A percentile compares a stretch with the other conserved stretches of the same genome.
phyloP scores from a whole-genome alignment of 1,284 basidiomycete genomes.

The Cryptococcus hybrid region DNA sequence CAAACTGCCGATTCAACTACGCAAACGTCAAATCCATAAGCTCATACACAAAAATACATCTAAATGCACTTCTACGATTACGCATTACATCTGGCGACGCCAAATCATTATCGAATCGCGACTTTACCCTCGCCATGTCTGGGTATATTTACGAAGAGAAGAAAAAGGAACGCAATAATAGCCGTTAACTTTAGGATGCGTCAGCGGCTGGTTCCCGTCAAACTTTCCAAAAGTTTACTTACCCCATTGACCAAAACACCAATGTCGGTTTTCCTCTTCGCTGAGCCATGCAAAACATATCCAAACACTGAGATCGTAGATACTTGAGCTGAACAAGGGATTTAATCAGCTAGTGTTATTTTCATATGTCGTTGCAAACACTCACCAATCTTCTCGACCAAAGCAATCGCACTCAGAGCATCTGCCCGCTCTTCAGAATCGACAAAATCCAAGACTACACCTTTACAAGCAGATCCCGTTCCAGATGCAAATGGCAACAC shows the following conservation, averaged over 20 bases:
- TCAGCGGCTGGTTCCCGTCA: background rate
- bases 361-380: background rate
- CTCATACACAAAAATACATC: too few species aligned
- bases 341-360: background rate
- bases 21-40: too few species aligned
- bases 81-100: too few species aligned
- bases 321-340: slow-evolving; percentile 23
- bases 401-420: slow-evolving; percentile 44
- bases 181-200: slow-evolving; percentile 22
- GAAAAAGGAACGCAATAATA: slow-evolving; percentile 29
- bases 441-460: slow-evolving; percentile 48
- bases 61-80: too few species aligned
- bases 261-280: slow-evolving; percentile 25
- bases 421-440: slow-evolving; percentile 29
- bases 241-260: slow-evolving; percentile 41
- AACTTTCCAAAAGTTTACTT: slow-evolving; percentile 5
- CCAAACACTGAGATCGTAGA: slow-evolving; percentile 40
- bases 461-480: slow-evolving; percentile 47
- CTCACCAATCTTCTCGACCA: slow-evolving; percentile 44
- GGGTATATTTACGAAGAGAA: slow-evolving; percentile 39
- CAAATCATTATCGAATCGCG: background rate
- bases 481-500: slow-evolving; percentile 48
- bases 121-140: slow-evolving; percentile 2
- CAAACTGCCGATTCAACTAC: too few species aligned
- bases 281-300: slow-evolving; percentile 26